These are phyloP conservation scores for Cryphonectria radicalis DNA, from an alignment of 2,329 filamentous ascomycete genomes.

Conservation along the genomic window DNA sequence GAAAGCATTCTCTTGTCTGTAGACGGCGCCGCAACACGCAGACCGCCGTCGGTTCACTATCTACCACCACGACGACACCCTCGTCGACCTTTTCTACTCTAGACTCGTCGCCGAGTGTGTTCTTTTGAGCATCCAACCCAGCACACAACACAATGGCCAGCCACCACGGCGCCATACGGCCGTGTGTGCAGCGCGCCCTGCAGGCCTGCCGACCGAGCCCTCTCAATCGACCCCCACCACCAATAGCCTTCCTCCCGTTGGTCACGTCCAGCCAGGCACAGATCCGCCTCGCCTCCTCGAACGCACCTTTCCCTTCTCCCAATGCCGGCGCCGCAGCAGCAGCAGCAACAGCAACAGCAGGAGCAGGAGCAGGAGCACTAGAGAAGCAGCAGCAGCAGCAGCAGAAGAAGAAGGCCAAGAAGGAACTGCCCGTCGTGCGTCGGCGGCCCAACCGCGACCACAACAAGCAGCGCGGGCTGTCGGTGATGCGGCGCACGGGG, in stretches of 20 bases:
- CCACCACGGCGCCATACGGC: slow-evolving; percentile 17
- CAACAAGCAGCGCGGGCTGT: slow-evolving; percentile 81
- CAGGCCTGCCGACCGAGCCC: slow-evolving; percentile 22
- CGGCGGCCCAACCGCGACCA: slow-evolving; percentile 59
- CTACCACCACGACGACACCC: background rate
- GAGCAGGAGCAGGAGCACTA: slow-evolving; percentile 33
- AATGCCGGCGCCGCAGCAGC: slow-evolving; percentile 32
- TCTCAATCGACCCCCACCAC: slow-evolving; percentile 3
- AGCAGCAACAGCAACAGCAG: slow-evolving; percentile 46
- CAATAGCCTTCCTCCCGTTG: slow-evolving; percentile 8
- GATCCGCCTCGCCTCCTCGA: slow-evolving; percentile 40
- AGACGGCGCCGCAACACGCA: slow-evolving; percentile 14
- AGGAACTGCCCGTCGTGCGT: slow-evolving; percentile 37
- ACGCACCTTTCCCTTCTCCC: slow-evolving; percentile 36
- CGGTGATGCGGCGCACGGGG: slow-evolving; percentile 77
- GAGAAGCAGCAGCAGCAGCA: background rate
- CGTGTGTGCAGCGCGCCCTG: slow-evolving; percentile 24
- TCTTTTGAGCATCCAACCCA: background rate
- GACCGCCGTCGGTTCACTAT: background rate
- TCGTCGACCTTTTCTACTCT: background rate
- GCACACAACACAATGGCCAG: slow-evolving; percentile 23
- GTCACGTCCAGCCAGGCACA: slow-evolving; percentile 26
- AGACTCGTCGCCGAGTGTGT: background rate
- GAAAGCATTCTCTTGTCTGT: slow-evolving; percentile 9
- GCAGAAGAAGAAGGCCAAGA: slow-evolving; percentile 49